phyloP scores from a whole-genome alignment of 1,139 yeast genomes.

The Hemisphaericaspora lyxosophila region DNA sequence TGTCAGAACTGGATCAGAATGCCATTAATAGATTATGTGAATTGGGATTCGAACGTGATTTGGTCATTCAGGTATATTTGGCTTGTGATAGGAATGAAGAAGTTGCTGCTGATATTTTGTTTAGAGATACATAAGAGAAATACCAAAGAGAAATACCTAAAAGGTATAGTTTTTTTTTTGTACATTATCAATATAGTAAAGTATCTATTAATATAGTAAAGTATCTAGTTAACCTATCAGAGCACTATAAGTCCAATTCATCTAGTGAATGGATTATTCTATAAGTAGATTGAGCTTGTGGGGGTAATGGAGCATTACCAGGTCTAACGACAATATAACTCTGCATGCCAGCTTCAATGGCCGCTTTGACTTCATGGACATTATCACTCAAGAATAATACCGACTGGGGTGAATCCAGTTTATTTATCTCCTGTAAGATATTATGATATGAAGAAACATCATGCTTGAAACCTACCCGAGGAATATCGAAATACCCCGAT shows the following conservation, averaged over 20 bases:
- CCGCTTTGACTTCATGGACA: conserved; percentile 68
- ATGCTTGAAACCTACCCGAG: conserved; percentile 75
- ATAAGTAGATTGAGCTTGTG: conserved; percentile 24
- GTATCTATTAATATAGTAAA: neutral
- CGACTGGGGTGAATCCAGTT: conserved; percentile 20
- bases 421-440: conserved; percentile 52
- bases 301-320: conserved; percentile 63
- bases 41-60: conserved; percentile 84
- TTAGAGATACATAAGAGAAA: conserved; percentile 54
- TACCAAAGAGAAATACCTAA: too few relatives aligned
- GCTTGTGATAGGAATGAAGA: conserved; percentile 99
- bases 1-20: conserved; percentile 81
- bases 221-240: neutral
- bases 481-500: conserved; percentile 78
- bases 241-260: conserved; percentile 13
- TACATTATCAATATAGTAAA: neutral
- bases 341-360: conserved; percentile 61
- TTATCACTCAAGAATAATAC: conserved; percentile 78
- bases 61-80: conserved; percentile 91
- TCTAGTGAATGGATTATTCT: conserved; percentile 21
- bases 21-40: conserved; percentile 88
- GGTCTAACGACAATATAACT: conserved; percentile 66
- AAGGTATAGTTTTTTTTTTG: neutral
- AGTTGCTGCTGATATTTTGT: conserved; percentile 88
- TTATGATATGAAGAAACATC: conserved; percentile 55